Evolutionary conservation across 192 early-diverging fungal genomes (phyloP).

Genomic region (Linnemannia elongata): DNA sequence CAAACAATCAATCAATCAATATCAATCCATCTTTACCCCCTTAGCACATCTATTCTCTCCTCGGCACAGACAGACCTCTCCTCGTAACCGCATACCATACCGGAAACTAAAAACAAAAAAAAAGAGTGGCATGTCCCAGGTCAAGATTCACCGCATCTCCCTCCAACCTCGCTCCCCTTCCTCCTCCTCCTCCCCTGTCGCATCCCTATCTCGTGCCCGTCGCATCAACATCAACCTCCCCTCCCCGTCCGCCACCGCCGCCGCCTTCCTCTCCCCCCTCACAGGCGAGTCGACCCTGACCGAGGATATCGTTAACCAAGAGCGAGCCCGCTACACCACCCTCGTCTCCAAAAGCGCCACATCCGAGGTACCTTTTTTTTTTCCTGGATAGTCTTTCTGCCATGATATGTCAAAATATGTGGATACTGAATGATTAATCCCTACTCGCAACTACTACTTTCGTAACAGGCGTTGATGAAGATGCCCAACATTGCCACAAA

Average conservation of each 20-base stretch:
- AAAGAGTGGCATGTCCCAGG: slow-evolving; percentile 16
- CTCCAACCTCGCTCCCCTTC: slow-evolving; percentile 26
- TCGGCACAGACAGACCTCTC: neutral
- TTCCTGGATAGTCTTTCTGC: neutral
- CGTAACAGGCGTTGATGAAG: slow-evolving; percentile 29
- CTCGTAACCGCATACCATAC: neutral
- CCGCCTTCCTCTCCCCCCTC: slow-evolving; percentile 20
- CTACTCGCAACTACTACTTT: neutral
- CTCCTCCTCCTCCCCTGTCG: neutral
- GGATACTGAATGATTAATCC: neutral
- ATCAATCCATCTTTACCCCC: neutral
- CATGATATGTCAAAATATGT: neutral
- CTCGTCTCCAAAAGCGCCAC: slow-evolving; percentile 36
- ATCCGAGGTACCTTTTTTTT: slow-evolving; percentile 28
- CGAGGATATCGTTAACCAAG: slow-evolving; percentile 8
- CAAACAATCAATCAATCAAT: neutral
- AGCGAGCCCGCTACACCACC: slow-evolving; percentile 30
- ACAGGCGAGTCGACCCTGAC: slow-evolving; percentile 24
- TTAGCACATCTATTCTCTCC: too few species aligned
- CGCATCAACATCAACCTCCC: slow-evolving; percentile 42
- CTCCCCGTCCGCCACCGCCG: slow-evolving; percentile 13
- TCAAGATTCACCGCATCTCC: slow-evolving; percentile 18
- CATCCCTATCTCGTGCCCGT: slow-evolving; percentile 14
- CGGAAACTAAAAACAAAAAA: too few species aligned
- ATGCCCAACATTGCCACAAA: slow-evolving; percentile 53